Evolutionary conservation across 495 filamentous ascomycete genomes (phyloP), one percentile per base, ranked within the genome.

Genomic region (Xylaria palmicola): DNA sequence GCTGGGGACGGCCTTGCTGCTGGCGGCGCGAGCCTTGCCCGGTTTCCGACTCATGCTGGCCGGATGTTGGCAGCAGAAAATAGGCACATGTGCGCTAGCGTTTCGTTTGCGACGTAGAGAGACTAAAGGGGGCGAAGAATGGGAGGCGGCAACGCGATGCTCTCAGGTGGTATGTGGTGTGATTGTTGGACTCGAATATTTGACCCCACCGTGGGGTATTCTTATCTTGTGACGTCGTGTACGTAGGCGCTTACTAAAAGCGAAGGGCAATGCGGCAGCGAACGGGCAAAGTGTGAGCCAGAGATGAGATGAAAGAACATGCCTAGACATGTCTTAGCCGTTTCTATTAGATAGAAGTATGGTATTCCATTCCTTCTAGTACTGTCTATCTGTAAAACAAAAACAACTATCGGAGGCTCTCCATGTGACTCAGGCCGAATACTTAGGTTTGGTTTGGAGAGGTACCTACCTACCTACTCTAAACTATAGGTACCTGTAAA

Each of bases 181-280:
- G 8, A 15, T 17, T 41, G 39, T n/a, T 6, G 12, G 12, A n/a
- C n/a, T 47, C 22, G 12, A 29, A 32, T 17, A 45, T 65, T 62
- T 54, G 45, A 66, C 67, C 70, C 68, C 70, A 66, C 68, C 55
- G 68, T 64, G 70, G 70, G 70, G 68, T 65, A 48, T 17, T 24
- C 22, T 43, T 4, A 26, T 29, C 37, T 20, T 29, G 29, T 56
- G 53, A 56, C 53, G 53, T 56, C 39, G 53, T 34, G 15, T 13
- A 36, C n/a, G n/a, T n/a, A n/a, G n/a, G n/a, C n/a, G n/a, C 17
- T 44, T 20, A 19, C 6, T 44, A 40, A 40, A n/a, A 40, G 37
- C 13, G 6, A n/a, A 40, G 10, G 32, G 6, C n/a, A 9, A 40
- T 40, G 6, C 6, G 37, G 37, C 13, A 40, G 9, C n/a, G 3